Conservation (phyloP, 371 early-diverging fungal species). For the Sporodiniella umbellata region DNA sequence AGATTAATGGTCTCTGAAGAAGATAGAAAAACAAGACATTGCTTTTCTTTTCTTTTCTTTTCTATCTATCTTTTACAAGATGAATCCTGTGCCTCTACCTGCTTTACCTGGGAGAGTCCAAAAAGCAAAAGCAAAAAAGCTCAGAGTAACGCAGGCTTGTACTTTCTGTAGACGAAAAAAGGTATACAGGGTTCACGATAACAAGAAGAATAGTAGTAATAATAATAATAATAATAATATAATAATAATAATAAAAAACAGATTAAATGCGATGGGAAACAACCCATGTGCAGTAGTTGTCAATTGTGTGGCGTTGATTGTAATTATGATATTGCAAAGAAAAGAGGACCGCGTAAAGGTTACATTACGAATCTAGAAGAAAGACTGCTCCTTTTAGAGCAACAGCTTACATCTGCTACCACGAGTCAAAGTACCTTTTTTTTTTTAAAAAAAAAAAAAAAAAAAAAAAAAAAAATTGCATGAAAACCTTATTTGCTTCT, state of each 20-base stretch:
- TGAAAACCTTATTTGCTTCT: too few species aligned
- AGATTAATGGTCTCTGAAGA: neutral
- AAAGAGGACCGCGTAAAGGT: slow-evolving; percentile 81
- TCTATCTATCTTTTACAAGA: too few species aligned
- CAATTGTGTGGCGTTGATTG: slow-evolving; percentile 59
- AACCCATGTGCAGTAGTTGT: slow-evolving; percentile 80
- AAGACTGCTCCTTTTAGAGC: slow-evolving; percentile 63
- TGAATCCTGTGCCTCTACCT: too few species aligned
- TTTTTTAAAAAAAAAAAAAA: neutral
- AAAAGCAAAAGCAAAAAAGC: neutral
- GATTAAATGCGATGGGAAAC: slow-evolving; percentile 80
- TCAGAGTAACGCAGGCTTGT: slow-evolving; percentile 77
- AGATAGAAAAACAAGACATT: neutral
- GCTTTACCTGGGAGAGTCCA: neutral
- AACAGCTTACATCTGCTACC: slow-evolving; percentile 27
- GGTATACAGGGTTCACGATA: slow-evolving; percentile 50
- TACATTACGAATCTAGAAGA: slow-evolving; percentile 71
- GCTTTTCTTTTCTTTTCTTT: neutral
- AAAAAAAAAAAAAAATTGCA: neutral
- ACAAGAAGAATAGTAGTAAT: too few species aligned
- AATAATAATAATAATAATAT: neutral
- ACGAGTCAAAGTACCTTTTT: neutral
- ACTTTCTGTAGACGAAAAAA: slow-evolving; percentile 77
- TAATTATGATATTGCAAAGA: slow-evolving; percentile 69
- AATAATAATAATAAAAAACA: slow-evolving; percentile 21